phyloP scores from a whole-genome alignment of 2,329 filamentous ascomycete species.

The Hymenoscyphus scutula region DNA sequence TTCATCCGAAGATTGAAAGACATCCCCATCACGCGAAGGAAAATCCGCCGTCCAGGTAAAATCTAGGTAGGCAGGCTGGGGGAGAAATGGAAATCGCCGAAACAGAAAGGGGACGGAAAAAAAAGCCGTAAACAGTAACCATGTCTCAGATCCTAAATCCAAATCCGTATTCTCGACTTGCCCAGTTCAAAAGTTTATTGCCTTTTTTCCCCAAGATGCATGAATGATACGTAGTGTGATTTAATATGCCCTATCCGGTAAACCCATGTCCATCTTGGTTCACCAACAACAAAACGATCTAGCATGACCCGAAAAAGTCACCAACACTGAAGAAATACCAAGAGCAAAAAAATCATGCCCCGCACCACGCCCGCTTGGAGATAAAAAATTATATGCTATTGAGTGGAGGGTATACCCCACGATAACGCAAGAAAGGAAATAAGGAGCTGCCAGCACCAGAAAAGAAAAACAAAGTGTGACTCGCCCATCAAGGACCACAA shows the following conservation, averaged over 20 bases:
- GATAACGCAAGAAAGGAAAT: slow-evolving; percentile 1
- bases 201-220: background rate
- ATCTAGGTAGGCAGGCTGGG: background rate
- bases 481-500: background rate
- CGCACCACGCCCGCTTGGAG: slow-evolving; percentile 2
- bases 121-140: background rate
- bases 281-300: background rate
- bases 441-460: background rate
- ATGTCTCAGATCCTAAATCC: background rate
- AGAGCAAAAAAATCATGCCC: slow-evolving; percentile 2
- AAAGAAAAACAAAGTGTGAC: slow-evolving; percentile 4
- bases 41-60: background rate
- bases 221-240: background rate
- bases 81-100: background rate
- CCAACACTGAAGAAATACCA: background rate
- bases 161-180: background rate
- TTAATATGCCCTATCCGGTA: background rate
- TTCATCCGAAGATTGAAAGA: background rate
- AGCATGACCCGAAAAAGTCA: slow-evolving; percentile 3
- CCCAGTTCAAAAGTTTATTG: background rate
- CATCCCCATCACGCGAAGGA: background rate
- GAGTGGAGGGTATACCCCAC: slow-evolving; percentile 3
- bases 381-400: background rate
- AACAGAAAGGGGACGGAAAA: background rate
- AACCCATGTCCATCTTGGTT: background rate